Evolutionary conservation across 1,284 basidiomycete genomes (phyloP), one percentile per base, ranked within the genome.

Genomic region (Porogramme epimiltina): DNA sequence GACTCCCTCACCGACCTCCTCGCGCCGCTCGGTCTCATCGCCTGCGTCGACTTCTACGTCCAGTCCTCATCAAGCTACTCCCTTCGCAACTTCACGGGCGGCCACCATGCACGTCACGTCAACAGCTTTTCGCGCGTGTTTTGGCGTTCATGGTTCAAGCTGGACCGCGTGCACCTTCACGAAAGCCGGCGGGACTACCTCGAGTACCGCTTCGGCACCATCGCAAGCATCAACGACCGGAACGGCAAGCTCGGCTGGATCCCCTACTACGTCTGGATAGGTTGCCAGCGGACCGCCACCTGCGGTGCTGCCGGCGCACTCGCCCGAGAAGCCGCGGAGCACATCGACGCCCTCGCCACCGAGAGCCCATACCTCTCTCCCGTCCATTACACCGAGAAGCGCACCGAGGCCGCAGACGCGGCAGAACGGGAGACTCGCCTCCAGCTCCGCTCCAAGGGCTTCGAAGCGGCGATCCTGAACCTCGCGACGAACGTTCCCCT

Each of bases 1-100:
- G 59, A 61, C 48, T 53, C 54, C 25, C 53, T 61, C 45, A 54
- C 48, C 15, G 52, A 61, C 38, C 50, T 61, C 25, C 56, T 61
- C 22, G 54, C 56, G 5, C 59, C 59, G 6, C 46, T 51, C 13
- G 59, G 59, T 0, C 50, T 61, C 23, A 56, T 61, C 31, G 44
- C 52, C n/a, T 61, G 59, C 49, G 52, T 61, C 22, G 59, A 61
- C 49, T 61, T 61, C 50, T 61, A 61, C 44, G 59, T 61, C 9
- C 59, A 61, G 25, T 58, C 59, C 19, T 51, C 54, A 4, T 45
- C 56, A 5, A 61, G 59, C 44, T 61, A 56, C 51, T 58, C 54
- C 45, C 52, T 58, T 13, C 59, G 59, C 44, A 61, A 55, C 36
- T 61, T 61, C 46, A 61, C 59, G 11, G 59, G 59, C 18, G 59